Percentiles rank a stretch among this genome's conserved stretches.
These are phyloP conservation scores for Gryganskiella cystojenkinii DNA, from an alignment of 192 early-diverging fungal genomes.

Conservation along the genomic window DNA sequence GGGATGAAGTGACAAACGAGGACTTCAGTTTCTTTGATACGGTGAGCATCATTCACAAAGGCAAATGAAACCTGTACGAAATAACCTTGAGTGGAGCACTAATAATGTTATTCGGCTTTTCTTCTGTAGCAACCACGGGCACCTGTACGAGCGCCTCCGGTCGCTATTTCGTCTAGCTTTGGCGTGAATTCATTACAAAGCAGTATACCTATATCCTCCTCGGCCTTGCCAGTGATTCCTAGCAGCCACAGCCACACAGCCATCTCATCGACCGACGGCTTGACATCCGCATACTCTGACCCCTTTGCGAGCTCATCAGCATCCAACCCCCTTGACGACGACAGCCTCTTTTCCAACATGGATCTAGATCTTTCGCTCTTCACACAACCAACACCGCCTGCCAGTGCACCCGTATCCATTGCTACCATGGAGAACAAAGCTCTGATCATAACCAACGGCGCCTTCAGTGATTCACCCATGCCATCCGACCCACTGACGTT, in stretches of 20 bases:
- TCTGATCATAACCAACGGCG: background rate
- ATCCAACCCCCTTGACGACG: constrained; percentile 24
- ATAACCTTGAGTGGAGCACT: too few relatives aligned
- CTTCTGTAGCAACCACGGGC: constrained; percentile 32
- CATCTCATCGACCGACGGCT: constrained; percentile 8
- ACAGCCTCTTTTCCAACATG: constrained; percentile 35
- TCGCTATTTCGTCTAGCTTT: constrained; percentile 3
- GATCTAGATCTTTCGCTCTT: constrained; percentile 30
- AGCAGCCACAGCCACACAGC: background rate
- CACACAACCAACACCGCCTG: constrained; percentile 19
- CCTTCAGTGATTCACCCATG: background rate
- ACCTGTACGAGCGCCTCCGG: constrained; percentile 8
- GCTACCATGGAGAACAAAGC: constrained; percentile 4
- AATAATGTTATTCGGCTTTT: background rate
- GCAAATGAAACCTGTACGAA: too few relatives aligned
- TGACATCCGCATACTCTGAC: constrained; percentile 12
- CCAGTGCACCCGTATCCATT: constrained; percentile 13
- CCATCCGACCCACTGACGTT: constrained; percentile 6
- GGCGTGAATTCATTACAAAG: constrained; percentile 21
- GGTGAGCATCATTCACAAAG: too few relatives aligned
- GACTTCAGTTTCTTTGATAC: constrained; percentile 51
- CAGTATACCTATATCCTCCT: constrained; percentile 42
- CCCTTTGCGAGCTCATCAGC: constrained; percentile 18
- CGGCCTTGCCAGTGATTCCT: background rate
- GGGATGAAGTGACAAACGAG: constrained; percentile 42